These are phyloP conservation scores for Arthrobotrys entomopaga DNA, from an alignment of 2,329 filamentous ascomycete species.

Conservation along the genomic window DNA sequence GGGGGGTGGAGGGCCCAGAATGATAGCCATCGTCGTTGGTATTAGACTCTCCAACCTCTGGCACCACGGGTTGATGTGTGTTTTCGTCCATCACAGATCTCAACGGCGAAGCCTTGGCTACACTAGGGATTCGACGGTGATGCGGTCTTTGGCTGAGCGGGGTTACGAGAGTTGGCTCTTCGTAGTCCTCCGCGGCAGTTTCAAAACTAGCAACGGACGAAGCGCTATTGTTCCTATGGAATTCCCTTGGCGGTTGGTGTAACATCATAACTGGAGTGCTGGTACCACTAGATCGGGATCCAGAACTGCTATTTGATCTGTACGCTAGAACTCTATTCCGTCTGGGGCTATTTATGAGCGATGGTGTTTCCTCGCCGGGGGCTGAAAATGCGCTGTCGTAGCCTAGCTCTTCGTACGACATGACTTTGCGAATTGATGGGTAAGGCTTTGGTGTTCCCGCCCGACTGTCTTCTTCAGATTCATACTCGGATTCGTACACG, in stretches of 20 bases:
- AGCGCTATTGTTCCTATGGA: slow-evolving; percentile 52
- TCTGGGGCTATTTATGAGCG: slow-evolving; percentile 44
- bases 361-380: slow-evolving; percentile 46
- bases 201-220: slow-evolving; percentile 50
- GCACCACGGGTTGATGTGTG: slow-evolving; percentile 4
- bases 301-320: slow-evolving; percentile 50
- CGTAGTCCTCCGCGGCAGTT: slow-evolving; percentile 50
- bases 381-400: slow-evolving; percentile 55
- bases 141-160: slow-evolving; percentile 41
- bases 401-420: slow-evolving; percentile 56
- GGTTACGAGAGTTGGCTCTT: slow-evolving; percentile 45
- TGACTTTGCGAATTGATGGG: slow-evolving; percentile 47
- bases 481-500: slow-evolving; percentile 42
- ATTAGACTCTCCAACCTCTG: slow-evolving; percentile 21
- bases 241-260: slow-evolving; percentile 42
- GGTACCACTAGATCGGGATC: slow-evolving; percentile 50
- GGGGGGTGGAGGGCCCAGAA: slow-evolving; percentile 51
- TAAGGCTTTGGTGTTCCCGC: slow-evolving; percentile 53
- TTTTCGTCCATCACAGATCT: slow-evolving; percentile 33
- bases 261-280: slow-evolving; percentile 53
- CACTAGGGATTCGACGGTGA: slow-evolving; percentile 38
- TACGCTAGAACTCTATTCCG: slow-evolving; percentile 52
- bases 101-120: slow-evolving; percentile 36
- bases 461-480: slow-evolving; percentile 47
- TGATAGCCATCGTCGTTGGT: slow-evolving; percentile 52